Conservation (phyloP, 2,329 filamentous ascomycete species). For the Colletotrichum godetiae region DNA sequence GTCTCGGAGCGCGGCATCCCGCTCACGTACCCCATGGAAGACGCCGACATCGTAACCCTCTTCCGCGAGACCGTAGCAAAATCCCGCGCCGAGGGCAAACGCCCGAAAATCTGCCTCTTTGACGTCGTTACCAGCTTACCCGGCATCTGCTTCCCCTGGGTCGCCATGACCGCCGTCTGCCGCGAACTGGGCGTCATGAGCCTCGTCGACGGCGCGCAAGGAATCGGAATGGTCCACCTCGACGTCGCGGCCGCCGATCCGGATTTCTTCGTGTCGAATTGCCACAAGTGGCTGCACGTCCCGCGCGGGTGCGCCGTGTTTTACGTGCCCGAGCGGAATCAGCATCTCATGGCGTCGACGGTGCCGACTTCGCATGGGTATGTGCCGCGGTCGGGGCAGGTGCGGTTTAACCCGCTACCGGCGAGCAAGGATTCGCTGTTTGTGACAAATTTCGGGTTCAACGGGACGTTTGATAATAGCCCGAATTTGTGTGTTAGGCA, state of each 20-base stretch:
- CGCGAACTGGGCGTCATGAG: constrained; percentile 75
- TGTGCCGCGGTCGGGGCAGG: constrained; percentile 52
- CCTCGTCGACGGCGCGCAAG: constrained; percentile 87
- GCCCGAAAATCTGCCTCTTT: constrained; percentile 76
- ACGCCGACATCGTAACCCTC: constrained; percentile 70
- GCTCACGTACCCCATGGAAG: constrained; percentile 76
- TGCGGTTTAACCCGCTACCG: constrained; percentile 55
- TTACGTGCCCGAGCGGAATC: constrained; percentile 82
- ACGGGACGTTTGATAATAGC: constrained; percentile 79
- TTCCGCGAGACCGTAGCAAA: constrained; percentile 70
- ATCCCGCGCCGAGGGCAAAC: constrained; percentile 66
- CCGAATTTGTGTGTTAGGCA: constrained; percentile 79
- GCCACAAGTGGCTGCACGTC: constrained; percentile 89
- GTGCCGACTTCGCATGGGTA: constrained; percentile 87
- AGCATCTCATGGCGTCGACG: constrained; percentile 78
- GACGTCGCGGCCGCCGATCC: constrained; percentile 75
- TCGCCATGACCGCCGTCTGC: constrained; percentile 73
- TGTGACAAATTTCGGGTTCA: constrained; percentile 78
- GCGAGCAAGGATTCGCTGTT: constrained; percentile 66
- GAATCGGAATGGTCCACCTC: constrained; percentile 81
- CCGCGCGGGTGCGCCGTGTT: constrained; percentile 86
- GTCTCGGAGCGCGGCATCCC: constrained; percentile 65
- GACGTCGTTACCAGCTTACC: constrained; percentile 85
- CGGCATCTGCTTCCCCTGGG: constrained; percentile 83
- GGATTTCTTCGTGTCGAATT: constrained; percentile 90